Evolutionary conservation across 2,329 filamentous ascomycete species (phyloP).

Genomic region (Orbilia blumenaviensis): DNA sequence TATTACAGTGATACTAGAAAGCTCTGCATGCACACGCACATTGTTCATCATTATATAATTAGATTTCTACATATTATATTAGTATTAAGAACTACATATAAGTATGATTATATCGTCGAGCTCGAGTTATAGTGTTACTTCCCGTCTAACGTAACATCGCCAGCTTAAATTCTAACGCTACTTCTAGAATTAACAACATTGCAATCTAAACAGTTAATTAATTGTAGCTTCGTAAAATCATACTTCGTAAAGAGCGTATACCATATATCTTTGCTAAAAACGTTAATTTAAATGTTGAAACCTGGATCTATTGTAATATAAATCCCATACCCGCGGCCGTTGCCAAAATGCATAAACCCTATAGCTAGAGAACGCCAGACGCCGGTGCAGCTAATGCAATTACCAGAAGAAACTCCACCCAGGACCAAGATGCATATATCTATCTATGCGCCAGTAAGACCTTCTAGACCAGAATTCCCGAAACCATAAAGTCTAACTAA

Average conservation of each 20-base stretch:
- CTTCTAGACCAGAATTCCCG: not conserved
- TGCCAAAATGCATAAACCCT: not conserved
- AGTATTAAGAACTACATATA: no score
- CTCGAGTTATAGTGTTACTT: no score
- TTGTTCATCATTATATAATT: no score
- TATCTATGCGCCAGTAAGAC: not conserved
- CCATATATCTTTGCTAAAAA: not conserved
- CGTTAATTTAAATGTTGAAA: not conserved
- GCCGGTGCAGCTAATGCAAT: not conserved
- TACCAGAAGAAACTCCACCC: not conserved
- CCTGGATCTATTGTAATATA: not conserved
- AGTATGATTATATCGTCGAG: no score
- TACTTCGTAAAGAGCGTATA: not conserved
- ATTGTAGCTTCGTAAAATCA: no score
- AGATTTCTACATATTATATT: no score
- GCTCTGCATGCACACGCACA: no score
- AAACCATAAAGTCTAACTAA: not conserved
- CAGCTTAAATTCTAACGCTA: no score
- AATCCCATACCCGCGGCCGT: not conserved
- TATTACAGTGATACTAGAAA: no score
- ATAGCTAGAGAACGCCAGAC: slow-evolving; percentile 7
- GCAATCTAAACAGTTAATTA: no score
- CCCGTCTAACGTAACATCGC: no score
- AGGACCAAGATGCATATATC: not conserved
- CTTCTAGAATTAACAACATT: no score